These are phyloP conservation scores for Tricholoma matsutake DNA, from an alignment of 768 basidiomycete genomes.

Conservation along the genomic window DNA sequence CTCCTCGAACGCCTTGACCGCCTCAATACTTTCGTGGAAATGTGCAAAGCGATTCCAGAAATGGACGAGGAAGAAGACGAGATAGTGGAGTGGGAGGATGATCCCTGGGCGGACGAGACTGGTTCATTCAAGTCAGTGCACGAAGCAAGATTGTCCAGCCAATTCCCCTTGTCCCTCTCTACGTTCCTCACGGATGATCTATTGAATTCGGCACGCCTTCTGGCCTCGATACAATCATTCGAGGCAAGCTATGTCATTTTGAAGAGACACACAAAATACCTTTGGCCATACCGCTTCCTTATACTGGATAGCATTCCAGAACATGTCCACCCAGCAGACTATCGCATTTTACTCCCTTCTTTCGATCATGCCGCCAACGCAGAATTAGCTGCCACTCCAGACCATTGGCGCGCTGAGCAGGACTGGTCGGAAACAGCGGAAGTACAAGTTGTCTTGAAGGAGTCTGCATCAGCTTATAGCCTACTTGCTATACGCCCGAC, in stretches of 20 bases:
- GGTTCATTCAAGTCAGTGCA: constrained; percentile 22
- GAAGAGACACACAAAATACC: constrained; percentile 46
- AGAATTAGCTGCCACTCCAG: constrained; percentile 34
- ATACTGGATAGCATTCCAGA: constrained; percentile 76
- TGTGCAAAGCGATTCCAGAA: constrained; percentile 43
- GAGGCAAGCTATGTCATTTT: constrained; percentile 56
- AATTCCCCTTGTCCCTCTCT: constrained; percentile 51
- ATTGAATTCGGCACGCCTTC: constrained; percentile 52
- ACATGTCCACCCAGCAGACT: constrained; percentile 62
- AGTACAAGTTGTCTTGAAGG: constrained; percentile 40
- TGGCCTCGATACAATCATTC: constrained; percentile 65
- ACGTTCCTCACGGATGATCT: constrained; percentile 63
- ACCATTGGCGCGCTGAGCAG: constrained; percentile 46
- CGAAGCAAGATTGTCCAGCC: constrained; percentile 21
- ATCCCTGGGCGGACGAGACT: constrained; percentile 65
- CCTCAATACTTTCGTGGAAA: constrained; percentile 68
- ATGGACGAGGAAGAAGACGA: constrained; percentile 44
- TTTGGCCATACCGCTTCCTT: constrained; percentile 69
- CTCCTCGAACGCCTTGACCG: constrained; percentile 68
- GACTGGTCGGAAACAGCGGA: constrained; percentile 59
- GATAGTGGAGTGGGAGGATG: constrained; percentile 72
- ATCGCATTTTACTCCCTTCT: constrained; percentile 58
- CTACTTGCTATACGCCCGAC: not conserved
- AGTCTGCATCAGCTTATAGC: constrained; percentile 9
- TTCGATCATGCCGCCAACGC: constrained; percentile 46